phyloP scores from a whole-genome alignment of 257 asterid species.

The Plantago ovata region DNA sequence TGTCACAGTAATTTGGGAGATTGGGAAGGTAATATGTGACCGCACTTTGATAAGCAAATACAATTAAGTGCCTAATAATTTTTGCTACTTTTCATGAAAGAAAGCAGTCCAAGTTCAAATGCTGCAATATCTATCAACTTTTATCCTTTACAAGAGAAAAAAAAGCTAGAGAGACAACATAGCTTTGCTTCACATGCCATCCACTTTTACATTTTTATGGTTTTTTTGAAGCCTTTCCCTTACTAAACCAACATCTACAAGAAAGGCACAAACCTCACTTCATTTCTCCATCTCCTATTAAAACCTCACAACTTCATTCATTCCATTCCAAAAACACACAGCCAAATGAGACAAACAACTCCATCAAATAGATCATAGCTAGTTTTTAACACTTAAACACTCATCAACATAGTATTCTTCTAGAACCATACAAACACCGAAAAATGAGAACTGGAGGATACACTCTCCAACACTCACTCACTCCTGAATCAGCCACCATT shows the following conservation, averaged over 20 bases:
- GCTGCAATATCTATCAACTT: slow-evolving; percentile 37
- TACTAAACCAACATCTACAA: slow-evolving; percentile 75
- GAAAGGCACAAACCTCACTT: slow-evolving; percentile 67
- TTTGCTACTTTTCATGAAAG: slow-evolving; percentile 43
- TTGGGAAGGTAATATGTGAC: neutral
- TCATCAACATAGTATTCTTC: neutral
- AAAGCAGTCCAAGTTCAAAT: slow-evolving; percentile 55
- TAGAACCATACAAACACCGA: neutral
- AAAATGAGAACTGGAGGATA: slow-evolving; percentile 86
- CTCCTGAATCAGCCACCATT: slow-evolving; percentile 58
- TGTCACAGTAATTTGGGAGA: neutral
- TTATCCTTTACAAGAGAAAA: slow-evolving; percentile 40
- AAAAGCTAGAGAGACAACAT: slow-evolving; percentile 61
- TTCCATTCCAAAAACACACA: slow-evolving; percentile 10
- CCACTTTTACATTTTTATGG: slow-evolving; percentile 51
- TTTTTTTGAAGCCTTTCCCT: slow-evolving; percentile 32
- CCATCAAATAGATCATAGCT: no score
- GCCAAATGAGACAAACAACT: slow-evolving; percentile 22
- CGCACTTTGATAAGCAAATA: neutral
- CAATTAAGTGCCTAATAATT: slow-evolving; percentile 12
- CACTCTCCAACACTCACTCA: slow-evolving; percentile 81
- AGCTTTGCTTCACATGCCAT: slow-evolving; percentile 90
- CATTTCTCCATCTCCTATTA: slow-evolving; percentile 32
- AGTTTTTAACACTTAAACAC: neutral
- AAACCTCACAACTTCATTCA: slow-evolving; percentile 22